Percentiles rank a stretch among this genome's conserved stretches.
phyloP scores from a whole-genome alignment of 2,329 filamentous ascomycete genomes.

The Ophiocordyceps camponoti-leonardi region DNA sequence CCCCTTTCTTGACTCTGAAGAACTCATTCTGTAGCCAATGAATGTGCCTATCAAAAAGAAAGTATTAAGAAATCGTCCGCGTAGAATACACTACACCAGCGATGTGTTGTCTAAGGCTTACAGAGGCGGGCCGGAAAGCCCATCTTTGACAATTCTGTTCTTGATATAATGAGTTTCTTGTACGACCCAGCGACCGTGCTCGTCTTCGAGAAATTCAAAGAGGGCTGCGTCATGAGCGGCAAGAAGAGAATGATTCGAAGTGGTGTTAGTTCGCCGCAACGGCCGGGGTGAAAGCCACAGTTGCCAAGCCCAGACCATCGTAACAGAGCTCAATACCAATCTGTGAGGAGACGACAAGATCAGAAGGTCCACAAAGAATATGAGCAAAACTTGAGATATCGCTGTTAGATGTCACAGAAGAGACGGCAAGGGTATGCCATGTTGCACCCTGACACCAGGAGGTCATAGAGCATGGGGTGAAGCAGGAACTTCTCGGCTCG shows the following conservation, averaged over 20 bases:
- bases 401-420: not conserved
- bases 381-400: not conserved
- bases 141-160: not conserved
- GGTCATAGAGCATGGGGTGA: not conserved
- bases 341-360: no score
- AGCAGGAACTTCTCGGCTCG: not conserved
- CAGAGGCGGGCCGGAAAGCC: not conserved
- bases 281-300: not conserved
- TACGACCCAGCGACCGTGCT: not conserved
- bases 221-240: not conserved
- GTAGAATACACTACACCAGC: not conserved
- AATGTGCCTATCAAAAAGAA: not conserved
- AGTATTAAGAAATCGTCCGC: not conserved
- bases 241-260: not conserved
- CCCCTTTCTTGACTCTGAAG: not conserved
- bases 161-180: not conserved
- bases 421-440: not conserved
- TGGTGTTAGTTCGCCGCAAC: not conserved
- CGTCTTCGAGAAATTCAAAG: not conserved
- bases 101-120: not conserved
- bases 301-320: not conserved
- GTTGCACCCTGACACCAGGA: not conserved
- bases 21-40: not conserved
- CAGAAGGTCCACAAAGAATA: no score
- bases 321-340: not conserved